A percentile compares a stretch with the other conserved stretches of the same genome.
These are phyloP conservation scores for Endoconidiophora polonica DNA, from an alignment of 2,329 filamentous ascomycete species.

Conservation along the genomic window DNA sequence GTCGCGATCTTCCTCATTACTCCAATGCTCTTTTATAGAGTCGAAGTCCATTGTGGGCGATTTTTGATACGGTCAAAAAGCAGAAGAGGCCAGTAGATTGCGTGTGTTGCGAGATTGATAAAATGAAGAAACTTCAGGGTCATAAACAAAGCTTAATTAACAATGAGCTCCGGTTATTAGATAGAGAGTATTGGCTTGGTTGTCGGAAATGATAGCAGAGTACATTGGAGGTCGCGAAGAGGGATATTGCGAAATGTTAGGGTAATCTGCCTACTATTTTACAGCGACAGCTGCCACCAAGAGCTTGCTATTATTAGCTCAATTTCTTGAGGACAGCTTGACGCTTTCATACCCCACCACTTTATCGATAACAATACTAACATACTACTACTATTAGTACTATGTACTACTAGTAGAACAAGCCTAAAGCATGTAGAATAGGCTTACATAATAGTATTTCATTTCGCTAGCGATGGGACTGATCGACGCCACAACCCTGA, in stretches of 20 bases:
- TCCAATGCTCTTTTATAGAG: conserved; percentile 86
- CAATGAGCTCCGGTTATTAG: too few species aligned
- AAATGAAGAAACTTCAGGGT: neutral
- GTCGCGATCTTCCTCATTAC: conserved; percentile 90
- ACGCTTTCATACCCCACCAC: conserved; percentile 1
- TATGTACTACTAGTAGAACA: too few species aligned
- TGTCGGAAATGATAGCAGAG: neutral
- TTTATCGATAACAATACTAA: neutral
- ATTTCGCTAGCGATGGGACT: too few species aligned
- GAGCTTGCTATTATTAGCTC: too few species aligned
- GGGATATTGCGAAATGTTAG: too few species aligned
- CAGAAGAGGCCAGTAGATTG: neutral
- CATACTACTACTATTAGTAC: too few species aligned
- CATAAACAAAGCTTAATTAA: neutral
- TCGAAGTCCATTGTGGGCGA: conserved; percentile 64
- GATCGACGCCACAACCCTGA: conserved; percentile 7
- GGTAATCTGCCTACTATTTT: too few species aligned
- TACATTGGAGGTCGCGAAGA: too few species aligned
- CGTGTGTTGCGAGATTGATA: neutral
- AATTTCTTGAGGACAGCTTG: conserved; percentile 5
- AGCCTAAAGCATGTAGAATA: too few species aligned
- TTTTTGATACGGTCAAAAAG: neutral
- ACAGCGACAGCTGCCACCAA: neutral
- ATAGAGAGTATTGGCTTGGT: too few species aligned
- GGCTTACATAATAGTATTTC: neutral